These are phyloP conservation scores for Ogataea corticis DNA, from an alignment of 805 yeast species.

Conservation along the genomic window DNA sequence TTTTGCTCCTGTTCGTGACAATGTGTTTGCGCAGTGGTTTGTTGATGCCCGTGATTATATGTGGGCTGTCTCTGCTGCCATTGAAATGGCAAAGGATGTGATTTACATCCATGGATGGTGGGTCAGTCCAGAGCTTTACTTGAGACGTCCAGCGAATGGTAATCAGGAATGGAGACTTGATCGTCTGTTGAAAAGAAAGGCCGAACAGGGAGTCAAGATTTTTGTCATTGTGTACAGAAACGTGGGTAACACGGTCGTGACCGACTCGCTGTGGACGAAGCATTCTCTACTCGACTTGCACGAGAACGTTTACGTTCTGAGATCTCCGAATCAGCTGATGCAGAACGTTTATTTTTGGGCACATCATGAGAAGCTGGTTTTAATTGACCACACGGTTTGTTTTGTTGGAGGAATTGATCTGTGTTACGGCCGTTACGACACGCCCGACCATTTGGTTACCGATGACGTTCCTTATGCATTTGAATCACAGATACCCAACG, in stretches of 20 bases:
- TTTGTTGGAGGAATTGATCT: slow-evolving; percentile 95
- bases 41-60: slow-evolving; percentile 91
- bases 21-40: slow-evolving; percentile 93
- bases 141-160: slow-evolving; percentile 93
- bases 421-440: slow-evolving; percentile 94
- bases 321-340: slow-evolving; percentile 93
- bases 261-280: slow-evolving; percentile 92
- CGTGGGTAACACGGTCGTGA: slow-evolving; percentile 89
- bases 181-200: slow-evolving; percentile 81
- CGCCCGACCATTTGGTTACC: slow-evolving; percentile 87
- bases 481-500: slow-evolving; percentile 24
- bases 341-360: slow-evolving; percentile 98
- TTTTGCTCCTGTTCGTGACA: slow-evolving; percentile 87
- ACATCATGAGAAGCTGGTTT: slow-evolving; percentile 91
- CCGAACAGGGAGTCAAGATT: slow-evolving; percentile 92
- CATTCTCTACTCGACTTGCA: slow-evolving; percentile 86
- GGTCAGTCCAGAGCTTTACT: slow-evolving; percentile 90
- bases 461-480: slow-evolving; percentile 58
- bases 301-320: slow-evolving; percentile 81
- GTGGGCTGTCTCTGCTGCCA: slow-evolving; percentile 93
- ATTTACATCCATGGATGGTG: slow-evolving; percentile 98
- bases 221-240: slow-evolving; percentile 91
- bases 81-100: slow-evolving; percentile 90
- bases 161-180: slow-evolving; percentile 94
- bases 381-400: slow-evolving; percentile 84